A percentile compares a stretch with the other conserved stretches of the same genome.
phyloP scores from a whole-genome alignment of 139 green algal species.

The Chlamydomonas sp. region DNA sequence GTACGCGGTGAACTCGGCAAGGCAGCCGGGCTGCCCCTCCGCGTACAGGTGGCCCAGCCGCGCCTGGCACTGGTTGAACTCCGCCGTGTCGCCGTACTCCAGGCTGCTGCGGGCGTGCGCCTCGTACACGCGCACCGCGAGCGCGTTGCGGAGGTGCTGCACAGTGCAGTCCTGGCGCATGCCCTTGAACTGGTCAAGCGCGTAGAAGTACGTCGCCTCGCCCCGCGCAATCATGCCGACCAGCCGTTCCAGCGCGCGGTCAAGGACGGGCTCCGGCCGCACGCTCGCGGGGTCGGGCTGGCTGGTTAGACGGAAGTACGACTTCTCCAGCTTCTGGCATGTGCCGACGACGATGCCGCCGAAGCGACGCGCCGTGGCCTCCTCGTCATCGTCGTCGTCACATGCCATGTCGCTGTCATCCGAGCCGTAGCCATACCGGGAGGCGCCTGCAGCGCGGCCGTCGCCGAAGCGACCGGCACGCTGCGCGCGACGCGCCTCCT shows the following conservation, averaged over 20 bases:
- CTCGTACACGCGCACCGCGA: conserved; percentile 87
- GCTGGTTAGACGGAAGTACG: conserved; percentile 84
- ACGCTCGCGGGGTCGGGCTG: conserved; percentile 71
- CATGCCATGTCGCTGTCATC: conserved; percentile 36
- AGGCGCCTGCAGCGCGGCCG: conserved; percentile 43
- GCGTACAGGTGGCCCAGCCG: conserved; percentile 76
- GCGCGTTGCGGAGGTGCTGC: conserved; percentile 77
- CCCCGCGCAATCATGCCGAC: conserved; percentile 37
- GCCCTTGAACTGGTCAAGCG: conserved; percentile 91
- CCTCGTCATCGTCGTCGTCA: conserved; percentile 32
- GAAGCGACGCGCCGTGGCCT: not conserved
- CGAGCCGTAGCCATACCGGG: not conserved
- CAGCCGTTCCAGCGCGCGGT: conserved; percentile 65
- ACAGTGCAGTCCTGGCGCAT: conserved; percentile 93
- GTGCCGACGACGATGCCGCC: conserved; percentile 37
- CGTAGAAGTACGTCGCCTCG: conserved; percentile 77
- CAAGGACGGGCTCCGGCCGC: conserved; percentile 75
- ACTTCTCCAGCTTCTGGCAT: conserved; percentile 79
- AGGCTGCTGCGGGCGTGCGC: conserved; percentile 80
- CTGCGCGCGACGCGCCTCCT: conserved; percentile 46
- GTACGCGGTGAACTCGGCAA: conserved; percentile 68
- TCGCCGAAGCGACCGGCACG: conserved; percentile 64
- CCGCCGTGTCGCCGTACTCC: conserved; percentile 87
- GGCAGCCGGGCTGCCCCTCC: conserved; percentile 48
- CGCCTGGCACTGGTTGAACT: conserved; percentile 94